A percentile compares a stretch with the other conserved stretches of the same genome.
Conservation (phyloP, 768 basidiomycete species). For the Podaxis sp. region DNA sequence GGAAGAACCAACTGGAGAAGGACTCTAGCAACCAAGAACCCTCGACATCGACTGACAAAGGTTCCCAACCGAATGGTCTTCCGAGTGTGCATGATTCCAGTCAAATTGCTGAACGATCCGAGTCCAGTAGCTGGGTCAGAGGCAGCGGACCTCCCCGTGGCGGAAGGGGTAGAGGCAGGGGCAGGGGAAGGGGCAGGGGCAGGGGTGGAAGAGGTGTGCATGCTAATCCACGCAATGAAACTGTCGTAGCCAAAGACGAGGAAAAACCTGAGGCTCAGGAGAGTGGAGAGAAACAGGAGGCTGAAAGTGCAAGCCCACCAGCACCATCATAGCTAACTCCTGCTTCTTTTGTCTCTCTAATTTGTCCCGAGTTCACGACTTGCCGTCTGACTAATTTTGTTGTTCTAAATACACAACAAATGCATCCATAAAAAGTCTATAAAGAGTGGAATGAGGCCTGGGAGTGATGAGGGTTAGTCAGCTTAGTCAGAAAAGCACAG, state of each 20-base stretch:
- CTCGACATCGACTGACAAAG: neutral
- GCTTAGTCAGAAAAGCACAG: too few relatives aligned
- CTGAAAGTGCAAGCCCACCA: neutral
- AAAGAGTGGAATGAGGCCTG: too few relatives aligned
- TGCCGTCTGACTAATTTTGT: neutral
- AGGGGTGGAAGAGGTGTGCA: neutral
- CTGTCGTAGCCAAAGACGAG: neutral
- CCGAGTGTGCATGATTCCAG: neutral
- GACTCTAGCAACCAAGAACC: neutral
- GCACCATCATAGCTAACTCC: neutral
- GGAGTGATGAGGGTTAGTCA: too few relatives aligned
- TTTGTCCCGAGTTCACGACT: neutral
- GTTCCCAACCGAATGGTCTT: neutral
- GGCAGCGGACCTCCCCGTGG: slow-evolving; percentile 6
- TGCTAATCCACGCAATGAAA: neutral
- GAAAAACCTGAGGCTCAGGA: neutral
- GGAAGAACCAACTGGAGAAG: slow-evolving; percentile 6
- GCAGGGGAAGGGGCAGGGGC: slow-evolving; percentile 16
- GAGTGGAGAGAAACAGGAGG: neutral
- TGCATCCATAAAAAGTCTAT: too few relatives aligned
- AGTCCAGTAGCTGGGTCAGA: slow-evolving; percentile 4
- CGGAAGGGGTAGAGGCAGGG: slow-evolving; percentile 18
- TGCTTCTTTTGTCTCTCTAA: neutral
- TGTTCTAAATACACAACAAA: too few relatives aligned
- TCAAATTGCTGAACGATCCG: neutral